Evolutionary conservation across 2,329 filamentous ascomycete species (phyloP), one percentile per base, ranked within the genome.

Genomic region (Penicillium sp.): DNA sequence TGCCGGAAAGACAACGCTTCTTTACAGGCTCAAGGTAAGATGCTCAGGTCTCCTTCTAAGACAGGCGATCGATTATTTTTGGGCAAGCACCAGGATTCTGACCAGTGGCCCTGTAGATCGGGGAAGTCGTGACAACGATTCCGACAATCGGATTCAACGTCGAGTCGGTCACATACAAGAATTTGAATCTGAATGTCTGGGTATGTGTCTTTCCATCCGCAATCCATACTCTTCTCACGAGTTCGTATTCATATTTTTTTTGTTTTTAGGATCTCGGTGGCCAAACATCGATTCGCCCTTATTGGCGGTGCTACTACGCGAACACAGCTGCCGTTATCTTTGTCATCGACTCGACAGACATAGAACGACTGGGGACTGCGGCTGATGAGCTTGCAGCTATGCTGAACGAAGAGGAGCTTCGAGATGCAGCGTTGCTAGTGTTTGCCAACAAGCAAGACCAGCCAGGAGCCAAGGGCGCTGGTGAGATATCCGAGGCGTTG

Each of bases 401-500:
- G 93, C 74, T 98, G 54, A 94, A 94, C 65, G 93, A 98, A 73
- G 93, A 97, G 57, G 91, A 98, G 72, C 79, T 98, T 47, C 87
- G 89, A 66, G 93, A 97, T 65, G 91, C 93, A 9, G 84, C 90
- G 24, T 75, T 98, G 46, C 75, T 98, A 46, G 93, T 98, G 9
- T 98, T 97, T 71, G 93, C 93, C 63, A 98, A 98, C 75, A 98
- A 98, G 76, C 93, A 98, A 71, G 93, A 98, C 73, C 90, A 97
- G 71, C 91, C 91, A 2, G 93, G 93, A 13, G 91, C 93, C 42
- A 95, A 95, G 73, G 93, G 91, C 2, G 93, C 93, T 1, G 93
- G 90, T 13, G 93, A 97, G 69, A 98, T 98, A 55, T 95, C 88
- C 47, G 91, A 97, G 73, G 91, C 90, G 42, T 73, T 98, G 69